These are phyloP conservation scores for Chenopodium quinoa DNA, from an alignment of 148 eudicot species.

Conservation along the genomic window DNA sequence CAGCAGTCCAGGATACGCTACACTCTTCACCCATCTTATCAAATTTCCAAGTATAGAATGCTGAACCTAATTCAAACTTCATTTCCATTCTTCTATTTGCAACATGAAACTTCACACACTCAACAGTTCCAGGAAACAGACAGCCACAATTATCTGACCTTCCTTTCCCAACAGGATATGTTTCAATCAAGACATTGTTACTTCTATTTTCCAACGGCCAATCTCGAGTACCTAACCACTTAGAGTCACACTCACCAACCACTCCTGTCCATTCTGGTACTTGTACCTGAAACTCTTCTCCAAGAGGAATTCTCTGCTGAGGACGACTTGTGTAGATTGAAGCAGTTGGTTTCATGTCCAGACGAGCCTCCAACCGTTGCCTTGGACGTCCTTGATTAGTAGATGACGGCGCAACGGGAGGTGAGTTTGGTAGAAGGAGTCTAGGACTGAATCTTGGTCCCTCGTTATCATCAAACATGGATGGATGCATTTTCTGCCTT, in stretches of 20 bases:
- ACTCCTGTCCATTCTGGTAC: constrained; percentile 60
- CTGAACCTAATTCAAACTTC: constrained; percentile 64
- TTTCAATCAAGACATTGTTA: constrained; percentile 34
- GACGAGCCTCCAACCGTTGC: constrained; percentile 29
- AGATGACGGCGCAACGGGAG: constrained; percentile 30
- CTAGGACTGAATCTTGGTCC: constrained; percentile 56
- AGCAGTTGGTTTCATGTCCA: constrained; percentile 34
- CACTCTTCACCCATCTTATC: constrained; percentile 77
- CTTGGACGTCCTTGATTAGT: constrained; percentile 22
- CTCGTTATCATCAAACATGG: constrained; percentile 65
- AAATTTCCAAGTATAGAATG: constrained; percentile 62
- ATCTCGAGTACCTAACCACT: constrained; percentile 61
- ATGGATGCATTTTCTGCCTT: constrained; percentile 75
- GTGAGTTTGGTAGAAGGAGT: constrained; percentile 26
- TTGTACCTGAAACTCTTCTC: constrained; percentile 58
- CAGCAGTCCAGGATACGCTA: constrained; percentile 58
- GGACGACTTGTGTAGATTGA: constrained; percentile 30
- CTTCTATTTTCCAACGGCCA: constrained; percentile 63
- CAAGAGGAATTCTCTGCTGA: constrained; percentile 52
- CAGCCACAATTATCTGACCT: constrained; percentile 67
- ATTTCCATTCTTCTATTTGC: constrained; percentile 49
- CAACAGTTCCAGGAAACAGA: constrained; percentile 47
- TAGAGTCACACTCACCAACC: constrained; percentile 44
- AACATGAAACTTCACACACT: constrained; percentile 66
- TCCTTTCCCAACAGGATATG: constrained; percentile 68